These are phyloP conservation scores for Periglandula ipomoeae DNA, from an alignment of 2,329 filamentous ascomycete species.

Conservation along the genomic window DNA sequence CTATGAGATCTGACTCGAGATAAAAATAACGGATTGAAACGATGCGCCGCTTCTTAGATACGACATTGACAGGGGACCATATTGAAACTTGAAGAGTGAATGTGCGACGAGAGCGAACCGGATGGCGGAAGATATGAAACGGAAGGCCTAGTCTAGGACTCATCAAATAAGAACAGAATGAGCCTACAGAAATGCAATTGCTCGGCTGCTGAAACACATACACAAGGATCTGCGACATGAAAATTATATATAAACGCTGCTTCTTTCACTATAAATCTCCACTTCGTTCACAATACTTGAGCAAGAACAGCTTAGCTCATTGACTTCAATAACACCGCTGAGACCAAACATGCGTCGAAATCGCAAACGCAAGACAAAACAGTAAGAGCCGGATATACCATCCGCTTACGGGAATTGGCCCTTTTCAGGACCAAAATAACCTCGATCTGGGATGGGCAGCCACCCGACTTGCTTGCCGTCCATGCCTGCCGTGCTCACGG, in stretches of 20 bases:
- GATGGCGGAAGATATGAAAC: no score
- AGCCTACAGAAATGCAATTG: no score
- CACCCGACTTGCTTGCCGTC: slow-evolving; percentile 14
- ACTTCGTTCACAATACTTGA: not conserved
- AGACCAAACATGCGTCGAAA: not conserved
- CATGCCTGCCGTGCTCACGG: slow-evolving; percentile 13
- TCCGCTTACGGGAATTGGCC: slow-evolving; percentile 12
- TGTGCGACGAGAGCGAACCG: no score
- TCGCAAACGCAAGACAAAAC: not conserved
- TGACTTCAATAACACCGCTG: not conserved
- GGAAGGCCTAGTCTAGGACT: no score
- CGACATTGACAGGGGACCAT: no score
- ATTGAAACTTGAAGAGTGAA: no score
- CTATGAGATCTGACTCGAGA: no score
- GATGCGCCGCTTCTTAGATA: no score
- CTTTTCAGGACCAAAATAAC: slow-evolving; percentile 20
- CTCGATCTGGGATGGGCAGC: slow-evolving; percentile 14
- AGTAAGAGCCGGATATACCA: not conserved
- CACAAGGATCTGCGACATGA: not conserved
- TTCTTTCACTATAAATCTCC: not conserved
- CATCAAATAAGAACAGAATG: no score
- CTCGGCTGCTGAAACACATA: no score
- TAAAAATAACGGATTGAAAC: no score
- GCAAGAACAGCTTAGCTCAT: not conserved
- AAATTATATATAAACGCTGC: not conserved